These are phyloP conservation scores for Neckera pumila DNA, from an alignment of 225 moss, liverwort and hornwort genomes.

Conservation along the genomic window DNA sequence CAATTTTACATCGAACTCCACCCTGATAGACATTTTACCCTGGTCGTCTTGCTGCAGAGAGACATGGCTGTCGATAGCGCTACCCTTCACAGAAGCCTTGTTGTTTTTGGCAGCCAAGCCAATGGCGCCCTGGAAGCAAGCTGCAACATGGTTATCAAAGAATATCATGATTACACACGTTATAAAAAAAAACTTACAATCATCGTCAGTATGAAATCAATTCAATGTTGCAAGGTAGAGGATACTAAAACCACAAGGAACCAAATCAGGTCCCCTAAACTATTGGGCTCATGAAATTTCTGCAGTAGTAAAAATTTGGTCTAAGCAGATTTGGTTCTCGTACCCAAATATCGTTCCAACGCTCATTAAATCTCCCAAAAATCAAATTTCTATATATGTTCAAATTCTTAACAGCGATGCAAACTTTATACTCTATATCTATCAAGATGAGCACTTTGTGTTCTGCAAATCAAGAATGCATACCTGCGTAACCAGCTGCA, in stretches of 20 bases:
- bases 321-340: background rate
- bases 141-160: background rate
- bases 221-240: background rate
- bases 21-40: slow-evolving; percentile 1
- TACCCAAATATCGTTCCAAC: background rate
- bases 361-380: background rate
- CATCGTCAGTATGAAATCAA: background rate
- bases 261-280: background rate
- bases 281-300: background rate
- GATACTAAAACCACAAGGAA: background rate
- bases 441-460: background rate
- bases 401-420: background rate
- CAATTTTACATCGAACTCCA: slow-evolving; percentile 34
- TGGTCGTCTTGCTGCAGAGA: slow-evolving; percentile 21
- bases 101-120: slow-evolving; percentile 32
- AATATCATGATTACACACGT: background rate
- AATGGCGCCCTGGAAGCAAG: slow-evolving; percentile 43
- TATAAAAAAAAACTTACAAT: background rate
- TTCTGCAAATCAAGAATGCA: background rate
- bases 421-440: background rate
- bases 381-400: background rate
- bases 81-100: slow-evolving; percentile 25
- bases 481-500: slow-evolving; percentile 54
- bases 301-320: background rate
- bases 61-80: slow-evolving; percentile 30